Evolutionary conservation across 805 yeast genomes (phyloP), one percentile per base, ranked within the genome.

Genomic region (Hanseniaspora thailandica): DNA sequence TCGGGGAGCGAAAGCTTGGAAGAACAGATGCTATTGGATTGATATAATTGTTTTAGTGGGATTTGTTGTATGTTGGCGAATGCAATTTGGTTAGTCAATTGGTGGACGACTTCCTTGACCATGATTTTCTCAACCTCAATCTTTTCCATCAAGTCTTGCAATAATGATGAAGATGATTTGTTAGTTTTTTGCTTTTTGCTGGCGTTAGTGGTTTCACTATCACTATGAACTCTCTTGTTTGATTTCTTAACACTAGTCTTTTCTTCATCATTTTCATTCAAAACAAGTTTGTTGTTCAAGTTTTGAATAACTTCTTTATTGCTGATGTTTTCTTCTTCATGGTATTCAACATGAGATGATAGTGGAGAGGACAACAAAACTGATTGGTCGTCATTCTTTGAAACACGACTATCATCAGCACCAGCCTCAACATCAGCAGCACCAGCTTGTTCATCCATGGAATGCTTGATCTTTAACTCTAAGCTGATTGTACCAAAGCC

Each of bases 41-140:
- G 71, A 47, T 75, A 77, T 54, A 90, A 70, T 43, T 76, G 75
- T 7, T 84, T 75, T n/a, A 90, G 72, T 5, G 97, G 97, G 0
- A 95, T 86, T 38, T 93, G 89, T 23, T 88, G 78, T 22, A 87
- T 74, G 55, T 96, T 76, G 4, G 97, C 85, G 67, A 85, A 93
- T 15, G 97, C 97, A 55, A 90, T 72, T 65, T 86, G 93, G 63
- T 93, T 93, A 45, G 80, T 75, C 47, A 88, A 70, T 10, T 86
- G 75, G 63, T 83, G 82, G 50, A 75, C 75, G 45, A 86, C 70
- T 45, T 79, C 81, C 2, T 66, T 69, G 43, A 77, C 61, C 43
- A 76, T 74, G 4, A 70, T 61, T 19, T 77, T 65, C 3, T 63
- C 63, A 2, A 61, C 47, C 7, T 55, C 50, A 5, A 62, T 44